phyloP scores from a whole-genome alignment of 2,329 filamentous ascomycete genomes.

The Trichocomaceae sp. region DNA sequence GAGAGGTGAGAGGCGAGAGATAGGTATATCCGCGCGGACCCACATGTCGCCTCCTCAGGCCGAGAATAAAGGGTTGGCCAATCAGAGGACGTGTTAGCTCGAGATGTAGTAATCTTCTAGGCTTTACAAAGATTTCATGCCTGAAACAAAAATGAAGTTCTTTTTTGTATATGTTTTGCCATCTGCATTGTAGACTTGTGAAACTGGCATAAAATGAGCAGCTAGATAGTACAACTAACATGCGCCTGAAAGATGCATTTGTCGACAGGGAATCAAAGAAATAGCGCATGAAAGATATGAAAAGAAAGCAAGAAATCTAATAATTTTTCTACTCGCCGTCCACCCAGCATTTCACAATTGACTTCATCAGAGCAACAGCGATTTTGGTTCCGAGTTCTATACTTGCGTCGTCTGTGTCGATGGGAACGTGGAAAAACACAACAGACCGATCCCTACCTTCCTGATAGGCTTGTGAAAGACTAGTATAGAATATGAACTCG shows the following conservation, averaged over 20 bases:
- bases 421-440: constrained; percentile 67
- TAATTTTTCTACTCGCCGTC: constrained; percentile 16
- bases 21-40: neutral
- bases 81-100: neutral
- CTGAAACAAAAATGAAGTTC: neutral
- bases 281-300: neutral
- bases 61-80: neutral
- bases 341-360: constrained; percentile 37
- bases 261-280: neutral
- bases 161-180: neutral
- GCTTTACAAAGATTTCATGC: neutral
- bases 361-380: constrained; percentile 39
- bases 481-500: constrained; percentile 71
- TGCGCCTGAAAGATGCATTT: neutral
- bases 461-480: constrained; percentile 44
- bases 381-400: constrained; percentile 35
- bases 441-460: constrained; percentile 40
- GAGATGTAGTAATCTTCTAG: too few species aligned
- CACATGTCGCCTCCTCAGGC: neutral
- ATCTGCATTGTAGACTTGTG: neutral
- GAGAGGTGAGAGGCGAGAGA: too few species aligned
- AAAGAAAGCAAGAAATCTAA: neutral
- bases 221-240: too few species aligned
- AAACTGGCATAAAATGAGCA: neutral
- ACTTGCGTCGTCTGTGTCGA: constrained; percentile 46